These are phyloP conservation scores for Ganoderma lucidum DNA, from an alignment of 1,284 basidiomycete species.

Conservation along the genomic window DNA sequence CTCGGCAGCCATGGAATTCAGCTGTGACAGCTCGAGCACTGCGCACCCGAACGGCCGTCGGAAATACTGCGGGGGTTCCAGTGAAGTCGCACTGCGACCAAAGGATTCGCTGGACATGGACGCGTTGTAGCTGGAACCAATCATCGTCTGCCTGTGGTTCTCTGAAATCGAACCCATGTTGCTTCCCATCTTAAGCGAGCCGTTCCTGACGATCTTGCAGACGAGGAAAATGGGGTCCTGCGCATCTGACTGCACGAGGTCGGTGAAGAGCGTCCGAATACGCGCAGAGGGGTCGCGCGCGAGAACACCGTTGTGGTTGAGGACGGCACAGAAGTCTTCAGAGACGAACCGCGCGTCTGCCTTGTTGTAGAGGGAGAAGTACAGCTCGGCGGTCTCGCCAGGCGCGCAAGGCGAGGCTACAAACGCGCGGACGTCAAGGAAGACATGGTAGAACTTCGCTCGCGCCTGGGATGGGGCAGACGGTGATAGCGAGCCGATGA, in stretches of 20 bases:
- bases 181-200: constrained; percentile 80
- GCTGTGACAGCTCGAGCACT: constrained; percentile 84
- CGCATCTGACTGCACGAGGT: constrained; percentile 87
- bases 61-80: constrained; percentile 53
- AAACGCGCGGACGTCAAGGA: constrained; percentile 91
- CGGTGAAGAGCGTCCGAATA: constrained; percentile 89
- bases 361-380: constrained; percentile 93
- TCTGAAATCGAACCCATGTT: constrained; percentile 58
- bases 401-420: constrained; percentile 89
- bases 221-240: constrained; percentile 87
- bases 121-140: constrained; percentile 31
- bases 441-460: constrained; percentile 87
- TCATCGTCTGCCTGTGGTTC: constrained; percentile 61
- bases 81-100: constrained; percentile 30
- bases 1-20: constrained; percentile 73
- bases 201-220: constrained; percentile 91
- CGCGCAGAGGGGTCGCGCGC: constrained; percentile 74
- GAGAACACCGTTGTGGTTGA: constrained; percentile 92
- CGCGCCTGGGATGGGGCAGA: constrained; percentile 46
- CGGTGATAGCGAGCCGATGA: constrained; percentile 53
- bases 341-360: constrained; percentile 88
- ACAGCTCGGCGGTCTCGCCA: constrained; percentile 92
- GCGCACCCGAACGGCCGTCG: constrained; percentile 95
- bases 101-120: constrained; percentile 26
- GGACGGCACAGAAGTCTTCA: constrained; percentile 91